Percentiles rank a stretch among this genome's conserved stretches.
Evolutionary conservation across 148 eudicot species (phyloP).

Genomic region (Heliamphora exappendiculata): DNA sequence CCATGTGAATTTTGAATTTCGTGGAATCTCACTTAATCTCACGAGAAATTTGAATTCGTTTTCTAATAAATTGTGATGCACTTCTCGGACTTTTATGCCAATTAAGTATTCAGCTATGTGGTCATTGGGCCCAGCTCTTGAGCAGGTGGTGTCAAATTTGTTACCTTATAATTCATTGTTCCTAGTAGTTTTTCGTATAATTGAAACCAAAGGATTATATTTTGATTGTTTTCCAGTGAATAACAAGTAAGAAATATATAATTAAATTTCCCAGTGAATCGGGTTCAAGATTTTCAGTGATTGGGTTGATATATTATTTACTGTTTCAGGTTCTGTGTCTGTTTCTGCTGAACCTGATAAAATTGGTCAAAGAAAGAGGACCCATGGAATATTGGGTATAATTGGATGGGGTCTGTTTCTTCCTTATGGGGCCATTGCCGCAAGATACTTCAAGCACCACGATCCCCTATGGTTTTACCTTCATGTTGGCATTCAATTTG

Average conservation of each 20-base stretch:
- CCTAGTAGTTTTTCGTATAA: background rate
- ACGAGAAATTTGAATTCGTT: background rate
- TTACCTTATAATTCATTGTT: background rate
- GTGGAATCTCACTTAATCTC: background rate
- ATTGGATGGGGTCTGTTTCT: slow-evolving; percentile 87
- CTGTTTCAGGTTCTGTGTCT: slow-evolving; percentile 20
- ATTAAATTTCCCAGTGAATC: background rate
- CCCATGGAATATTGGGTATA: slow-evolving; percentile 68
- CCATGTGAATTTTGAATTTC: background rate
- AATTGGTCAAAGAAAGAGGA: slow-evolving; percentile 38
- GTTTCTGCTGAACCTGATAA: slow-evolving; percentile 21
- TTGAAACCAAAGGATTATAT: background rate
- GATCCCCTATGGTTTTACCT: slow-evolving; percentile 85
- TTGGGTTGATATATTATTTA: background rate
- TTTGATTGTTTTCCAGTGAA: background rate
- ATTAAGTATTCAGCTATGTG: background rate
- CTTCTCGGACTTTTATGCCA: background rate
- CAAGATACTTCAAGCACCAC: slow-evolving; percentile 64
- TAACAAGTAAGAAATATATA: background rate
- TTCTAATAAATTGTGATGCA: background rate
- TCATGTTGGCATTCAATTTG: slow-evolving; percentile 62
- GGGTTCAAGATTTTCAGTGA: background rate
- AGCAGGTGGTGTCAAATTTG: background rate
- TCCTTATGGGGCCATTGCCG: slow-evolving; percentile 76
- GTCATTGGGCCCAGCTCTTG: background rate